These are phyloP conservation scores for Eimeria acervulina DNA, from an alignment of 169 alveolate species.

Conservation along the genomic window DNA sequence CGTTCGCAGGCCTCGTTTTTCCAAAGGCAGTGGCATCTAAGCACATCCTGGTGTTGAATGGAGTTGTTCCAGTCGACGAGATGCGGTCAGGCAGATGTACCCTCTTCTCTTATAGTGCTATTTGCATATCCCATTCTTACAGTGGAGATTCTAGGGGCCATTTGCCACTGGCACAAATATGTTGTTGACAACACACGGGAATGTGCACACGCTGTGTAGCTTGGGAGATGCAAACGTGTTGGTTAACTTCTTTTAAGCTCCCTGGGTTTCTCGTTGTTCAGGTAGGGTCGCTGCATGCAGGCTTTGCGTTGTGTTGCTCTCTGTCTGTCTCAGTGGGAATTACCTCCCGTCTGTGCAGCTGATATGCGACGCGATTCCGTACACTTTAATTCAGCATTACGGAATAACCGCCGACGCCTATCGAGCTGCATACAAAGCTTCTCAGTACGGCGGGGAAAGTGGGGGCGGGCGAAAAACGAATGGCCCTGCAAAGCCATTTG, in stretches of 20 bases:
- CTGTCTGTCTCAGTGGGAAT: constrained; percentile 90
- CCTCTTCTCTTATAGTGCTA: background rate
- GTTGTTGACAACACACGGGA: background rate
- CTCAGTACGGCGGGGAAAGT: background rate
- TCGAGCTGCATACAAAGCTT: background rate
- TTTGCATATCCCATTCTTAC: background rate
- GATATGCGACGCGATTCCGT: constrained; percentile 96
- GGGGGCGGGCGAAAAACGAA: constrained; percentile 1
- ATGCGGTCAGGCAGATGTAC: constrained; percentile 86
- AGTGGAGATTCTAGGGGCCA: background rate
- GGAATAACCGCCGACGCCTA: constrained; percentile 38
- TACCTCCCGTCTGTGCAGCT: constrained; percentile 95
- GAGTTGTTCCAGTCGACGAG: constrained; percentile 98
- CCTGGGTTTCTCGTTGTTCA: no score
- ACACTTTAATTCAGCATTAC: constrained; percentile 88
- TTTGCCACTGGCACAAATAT: background rate
- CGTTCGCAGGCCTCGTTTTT: constrained; percentile 96
- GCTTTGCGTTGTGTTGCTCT: background rate
- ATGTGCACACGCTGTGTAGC: background rate
- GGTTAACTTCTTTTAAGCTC: background rate
- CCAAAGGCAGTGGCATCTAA: constrained; percentile 98
- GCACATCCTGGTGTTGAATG: constrained; percentile 98
- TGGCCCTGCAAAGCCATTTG: background rate
- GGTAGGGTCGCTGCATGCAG: background rate
- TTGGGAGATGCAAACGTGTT: background rate